These are phyloP conservation scores for Arachnopeziza araneosa DNA, from an alignment of 2,329 filamentous ascomycete genomes.

Conservation along the genomic window DNA sequence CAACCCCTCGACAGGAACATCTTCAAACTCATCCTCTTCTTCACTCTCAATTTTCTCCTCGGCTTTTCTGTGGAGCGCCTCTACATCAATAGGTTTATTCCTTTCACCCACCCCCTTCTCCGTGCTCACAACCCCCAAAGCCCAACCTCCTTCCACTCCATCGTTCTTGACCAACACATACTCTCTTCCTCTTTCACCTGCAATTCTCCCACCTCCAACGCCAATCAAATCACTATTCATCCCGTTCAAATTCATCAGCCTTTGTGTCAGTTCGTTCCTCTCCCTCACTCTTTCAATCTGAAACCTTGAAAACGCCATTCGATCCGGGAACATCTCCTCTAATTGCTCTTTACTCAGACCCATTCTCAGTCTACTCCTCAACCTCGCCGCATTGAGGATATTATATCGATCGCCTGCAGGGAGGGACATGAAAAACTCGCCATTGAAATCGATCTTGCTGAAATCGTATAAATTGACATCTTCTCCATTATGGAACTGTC, in stretches of 20 bases:
- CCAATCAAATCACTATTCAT: constrained; percentile 71
- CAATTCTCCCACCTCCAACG: constrained; percentile 58
- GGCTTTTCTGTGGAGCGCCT: constrained; percentile 55
- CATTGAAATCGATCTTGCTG: constrained; percentile 96
- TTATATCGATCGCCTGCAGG: constrained; percentile 92
- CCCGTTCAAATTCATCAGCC: constrained; percentile 89
- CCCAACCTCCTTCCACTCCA: constrained; percentile 92
- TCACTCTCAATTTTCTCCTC: constrained; percentile 54
- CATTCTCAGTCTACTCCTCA: constrained; percentile 88
- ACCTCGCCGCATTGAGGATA: constrained; percentile 86
- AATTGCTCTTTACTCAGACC: constrained; percentile 94
- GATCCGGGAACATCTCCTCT: constrained; percentile 92
- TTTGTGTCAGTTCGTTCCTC: constrained; percentile 88
- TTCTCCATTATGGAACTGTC: constrained; percentile 86
- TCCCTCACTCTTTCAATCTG: constrained; percentile 93
- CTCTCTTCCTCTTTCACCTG: constrained; percentile 82
- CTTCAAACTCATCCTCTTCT: constrained; percentile 50
- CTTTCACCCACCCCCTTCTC: constrained; percentile 73
- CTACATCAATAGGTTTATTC: constrained; percentile 89
- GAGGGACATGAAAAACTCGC: constrained; percentile 88
- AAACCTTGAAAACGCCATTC: constrained; percentile 95
- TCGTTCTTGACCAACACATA: constrained; percentile 97
- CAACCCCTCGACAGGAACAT: constrained; percentile 32
- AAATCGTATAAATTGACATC: constrained; percentile 93
- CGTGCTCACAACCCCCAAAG: constrained; percentile 84